These are phyloP conservation scores for Phlegmacium glaucopus DNA, from an alignment of 768 basidiomycete genomes.

Conservation along the genomic window DNA sequence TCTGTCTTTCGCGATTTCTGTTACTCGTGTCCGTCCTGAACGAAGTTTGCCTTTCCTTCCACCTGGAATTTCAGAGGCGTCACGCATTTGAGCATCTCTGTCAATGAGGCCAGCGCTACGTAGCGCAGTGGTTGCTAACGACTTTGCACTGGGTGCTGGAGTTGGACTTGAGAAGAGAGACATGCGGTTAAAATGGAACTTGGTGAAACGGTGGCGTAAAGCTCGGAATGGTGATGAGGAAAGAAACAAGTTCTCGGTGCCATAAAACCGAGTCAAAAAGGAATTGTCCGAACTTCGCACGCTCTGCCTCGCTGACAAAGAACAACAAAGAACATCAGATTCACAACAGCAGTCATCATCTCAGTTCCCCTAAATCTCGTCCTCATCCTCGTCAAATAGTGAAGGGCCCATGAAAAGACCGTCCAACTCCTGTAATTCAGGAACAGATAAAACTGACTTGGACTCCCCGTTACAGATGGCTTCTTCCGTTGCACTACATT, in stretches of 20 bases:
- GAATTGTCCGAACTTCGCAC: slow-evolving; percentile 23
- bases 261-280: slow-evolving; percentile 36
- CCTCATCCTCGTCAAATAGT: slow-evolving; percentile 18
- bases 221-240: slow-evolving; percentile 8
- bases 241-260: slow-evolving; percentile 16
- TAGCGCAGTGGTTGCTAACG: slow-evolving; percentile 58
- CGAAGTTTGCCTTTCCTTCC: slow-evolving; percentile 72
- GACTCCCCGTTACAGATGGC: background rate
- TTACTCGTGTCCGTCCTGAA: slow-evolving; percentile 55
- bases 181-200: slow-evolving; percentile 13
- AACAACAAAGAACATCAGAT: background rate
- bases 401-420: slow-evolving; percentile 32
- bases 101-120: slow-evolving; percentile 75
- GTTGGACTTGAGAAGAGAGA: slow-evolving; percentile 59
- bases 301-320: slow-evolving; percentile 3
- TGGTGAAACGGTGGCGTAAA: slow-evolving; percentile 1
- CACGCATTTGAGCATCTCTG: slow-evolving; percentile 73
- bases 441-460: slow-evolving; percentile 7
- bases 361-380: slow-evolving; percentile 8
- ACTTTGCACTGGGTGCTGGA: slow-evolving; percentile 52
- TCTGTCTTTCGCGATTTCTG: slow-evolving; percentile 58
- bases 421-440: slow-evolving; percentile 24
- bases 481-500: no score
- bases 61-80: slow-evolving; percentile 63
- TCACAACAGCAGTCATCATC: background rate